Evolutionary conservation across 441 rosid genomes (phyloP).

Genomic region (Gossypium trilobum): DNA sequence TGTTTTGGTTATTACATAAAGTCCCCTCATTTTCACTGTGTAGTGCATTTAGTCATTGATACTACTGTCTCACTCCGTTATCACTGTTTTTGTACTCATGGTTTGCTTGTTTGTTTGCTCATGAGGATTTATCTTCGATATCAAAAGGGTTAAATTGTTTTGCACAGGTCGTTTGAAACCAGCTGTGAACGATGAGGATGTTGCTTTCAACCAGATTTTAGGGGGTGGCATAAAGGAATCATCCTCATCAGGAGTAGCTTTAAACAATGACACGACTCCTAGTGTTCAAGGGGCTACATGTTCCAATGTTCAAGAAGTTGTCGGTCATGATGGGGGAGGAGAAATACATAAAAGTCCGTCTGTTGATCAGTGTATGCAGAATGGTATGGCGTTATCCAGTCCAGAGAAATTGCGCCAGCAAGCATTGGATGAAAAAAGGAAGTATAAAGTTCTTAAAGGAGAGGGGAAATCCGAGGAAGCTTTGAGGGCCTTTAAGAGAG

Average conservation of each 20-base stretch:
- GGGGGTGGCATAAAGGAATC: slow-evolving; percentile 46
- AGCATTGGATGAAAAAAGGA: slow-evolving; percentile 72
- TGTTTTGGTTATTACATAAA: background rate
- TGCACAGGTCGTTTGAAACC: slow-evolving; percentile 47
- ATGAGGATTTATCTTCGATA: background rate
- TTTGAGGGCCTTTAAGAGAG: slow-evolving; percentile 74
- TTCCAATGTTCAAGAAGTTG: slow-evolving; percentile 21
- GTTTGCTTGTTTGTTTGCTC: background rate
- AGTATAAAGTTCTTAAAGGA: slow-evolving; percentile 59
- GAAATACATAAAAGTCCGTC: slow-evolving; percentile 25
- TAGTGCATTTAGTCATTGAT: background rate
- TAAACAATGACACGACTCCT: slow-evolving; percentile 24
- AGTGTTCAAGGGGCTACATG: slow-evolving; percentile 28
- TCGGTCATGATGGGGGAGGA: slow-evolving; percentile 25
- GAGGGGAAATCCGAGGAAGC: slow-evolving; percentile 84
- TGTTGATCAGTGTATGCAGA: slow-evolving; percentile 21
- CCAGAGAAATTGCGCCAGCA: slow-evolving; percentile 64
- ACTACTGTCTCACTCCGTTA: background rate
- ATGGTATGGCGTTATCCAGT: slow-evolving; percentile 32
- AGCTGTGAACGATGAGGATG: slow-evolving; percentile 47
- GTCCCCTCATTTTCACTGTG: background rate
- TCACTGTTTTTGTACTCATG: background rate
- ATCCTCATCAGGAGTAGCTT: slow-evolving; percentile 32
- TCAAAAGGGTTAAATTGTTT: background rate
- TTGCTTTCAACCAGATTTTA: slow-evolving; percentile 49